phyloP scores from a whole-genome alignment of 148 eudicot species.

The Camellia sinensis region DNA sequence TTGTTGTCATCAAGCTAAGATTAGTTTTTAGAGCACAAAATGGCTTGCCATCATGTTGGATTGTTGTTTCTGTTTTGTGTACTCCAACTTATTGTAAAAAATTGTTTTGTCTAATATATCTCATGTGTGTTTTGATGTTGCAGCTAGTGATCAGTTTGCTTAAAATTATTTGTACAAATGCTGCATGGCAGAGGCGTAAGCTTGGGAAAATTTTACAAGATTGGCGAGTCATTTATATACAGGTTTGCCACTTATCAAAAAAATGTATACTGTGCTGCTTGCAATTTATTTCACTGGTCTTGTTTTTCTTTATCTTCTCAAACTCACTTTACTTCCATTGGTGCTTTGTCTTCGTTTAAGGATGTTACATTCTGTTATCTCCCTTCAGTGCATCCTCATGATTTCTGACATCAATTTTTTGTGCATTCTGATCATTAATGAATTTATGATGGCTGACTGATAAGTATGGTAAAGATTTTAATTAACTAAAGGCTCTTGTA shows the following conservation, averaged over 20 bases:
- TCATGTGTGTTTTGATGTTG: conserved; percentile 30
- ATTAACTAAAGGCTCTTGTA: not conserved
- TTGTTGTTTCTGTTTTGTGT: not conserved
- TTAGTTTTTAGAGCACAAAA: not conserved
- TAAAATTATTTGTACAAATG: conserved; percentile 78
- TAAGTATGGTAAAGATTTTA: not conserved
- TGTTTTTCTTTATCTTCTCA: not conserved
- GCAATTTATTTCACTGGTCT: not conserved
- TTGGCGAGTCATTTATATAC: conserved; percentile 82
- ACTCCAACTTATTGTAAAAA: not conserved
- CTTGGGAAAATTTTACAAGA: conserved; percentile 96
- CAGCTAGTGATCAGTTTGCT: conserved; percentile 80
- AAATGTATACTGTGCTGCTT: not conserved
- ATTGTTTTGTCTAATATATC: conserved; percentile 13
- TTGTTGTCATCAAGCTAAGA: not conserved
- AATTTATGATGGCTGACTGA: not conserved
- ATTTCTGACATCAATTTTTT: not conserved
- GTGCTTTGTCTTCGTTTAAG: not conserved
- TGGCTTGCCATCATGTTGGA: not conserved
- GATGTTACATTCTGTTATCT: conserved; percentile 2
- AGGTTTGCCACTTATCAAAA: conserved; percentile 46
- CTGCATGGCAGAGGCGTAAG: conserved; percentile 99
- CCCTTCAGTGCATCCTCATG: not conserved
- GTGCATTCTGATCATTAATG: too few relatives aligned
- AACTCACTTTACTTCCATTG: not conserved